These are phyloP conservation scores for Haplosporangium sp. DNA, from an alignment of 371 early-diverging fungal genomes.

Conservation along the genomic window DNA sequence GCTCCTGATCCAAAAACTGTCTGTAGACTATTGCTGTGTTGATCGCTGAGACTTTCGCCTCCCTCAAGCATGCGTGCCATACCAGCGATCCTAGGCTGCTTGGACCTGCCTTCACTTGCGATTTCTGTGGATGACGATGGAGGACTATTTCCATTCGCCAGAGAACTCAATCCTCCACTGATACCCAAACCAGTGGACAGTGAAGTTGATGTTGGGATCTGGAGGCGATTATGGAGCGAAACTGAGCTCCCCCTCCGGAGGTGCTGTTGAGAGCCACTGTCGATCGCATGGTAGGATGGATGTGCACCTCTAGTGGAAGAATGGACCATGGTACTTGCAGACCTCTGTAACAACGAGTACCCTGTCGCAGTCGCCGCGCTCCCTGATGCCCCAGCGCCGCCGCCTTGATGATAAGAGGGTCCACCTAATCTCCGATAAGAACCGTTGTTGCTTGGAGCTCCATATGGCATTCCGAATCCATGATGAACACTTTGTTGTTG, in stretches of 20 bases:
- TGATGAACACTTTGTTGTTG: slow-evolving; percentile 6
- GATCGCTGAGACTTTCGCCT: background rate
- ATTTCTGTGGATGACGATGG: background rate
- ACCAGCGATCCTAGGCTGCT: slow-evolving; percentile 38
- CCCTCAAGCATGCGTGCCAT: slow-evolving; percentile 45
- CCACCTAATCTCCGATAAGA: slow-evolving; percentile 3
- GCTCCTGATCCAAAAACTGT: no score
- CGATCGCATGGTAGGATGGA: slow-evolving; percentile 21
- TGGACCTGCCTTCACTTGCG: background rate
- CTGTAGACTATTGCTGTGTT: background rate
- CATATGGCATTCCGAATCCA: background rate
- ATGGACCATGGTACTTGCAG: slow-evolving; percentile 42
- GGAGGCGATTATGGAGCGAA: slow-evolving; percentile 15
- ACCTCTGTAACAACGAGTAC: slow-evolving; percentile 37
- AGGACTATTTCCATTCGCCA: background rate
- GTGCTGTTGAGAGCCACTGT: slow-evolving; percentile 21
- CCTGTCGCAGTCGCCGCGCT: slow-evolving; percentile 36
- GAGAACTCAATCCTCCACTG: slow-evolving; percentile 1
- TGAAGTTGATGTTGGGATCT: slow-evolving; percentile 23
- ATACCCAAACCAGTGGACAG: slow-evolving; percentile 5
- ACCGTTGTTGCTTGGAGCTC: background rate
- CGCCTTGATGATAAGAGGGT: background rate
- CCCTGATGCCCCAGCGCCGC: background rate
- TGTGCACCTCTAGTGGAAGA: slow-evolving; percentile 15
- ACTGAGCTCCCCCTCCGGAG: slow-evolving; percentile 30